Evolutionary conservation across 805 yeast genomes (phyloP), one percentile per base, ranked within the genome.

Genomic region (Yarrowia porcina): DNA sequence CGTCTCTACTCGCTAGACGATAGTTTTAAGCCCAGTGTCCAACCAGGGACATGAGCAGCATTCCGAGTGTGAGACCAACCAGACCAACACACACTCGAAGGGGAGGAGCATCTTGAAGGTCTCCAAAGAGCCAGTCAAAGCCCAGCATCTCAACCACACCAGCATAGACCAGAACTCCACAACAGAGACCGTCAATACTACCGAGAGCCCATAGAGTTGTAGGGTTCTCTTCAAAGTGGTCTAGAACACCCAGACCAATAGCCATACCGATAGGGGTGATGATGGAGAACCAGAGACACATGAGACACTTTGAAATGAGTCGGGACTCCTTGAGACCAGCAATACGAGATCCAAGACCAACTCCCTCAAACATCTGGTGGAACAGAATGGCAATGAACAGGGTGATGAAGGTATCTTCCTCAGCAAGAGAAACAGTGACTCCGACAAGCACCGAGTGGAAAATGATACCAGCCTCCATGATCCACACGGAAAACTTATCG

Each of bases 391-490:
- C 96, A 66, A 87, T 80, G 73, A 87, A 89, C 56, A 89, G 76
- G 6, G 89, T 81, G 64, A 77, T 81, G 71, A 89, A 89, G 67
- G 84, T 86, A 71, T 87, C 93, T 2, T 83, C 87, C 54, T 92
- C 94, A 4, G 94, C 78, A 17, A 88, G 88, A 1, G 94, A 89
- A 49, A 89, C 77, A 0, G 94, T 80, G 59, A 90, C 77, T 25
- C 96, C 96, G 63, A 90, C 81, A 69, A 90, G 88, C 2, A 90
- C 82, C 3, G 96, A 90, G 74, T 90, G 96, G 78, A 89, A 88
- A 32, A 90, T 74, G 45, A 90, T 80, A 69, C 96, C 96, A 67
- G 87, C 87, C 72, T 89, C 96, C 65, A 88, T 63, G 25, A 50
- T 41, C 45, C 61, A 49, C 21, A 63, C 62, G 28, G 59, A 61